Evolutionary conservation across 1,139 yeast species (phyloP).

Genomic region (Candida glucosophila): DNA sequence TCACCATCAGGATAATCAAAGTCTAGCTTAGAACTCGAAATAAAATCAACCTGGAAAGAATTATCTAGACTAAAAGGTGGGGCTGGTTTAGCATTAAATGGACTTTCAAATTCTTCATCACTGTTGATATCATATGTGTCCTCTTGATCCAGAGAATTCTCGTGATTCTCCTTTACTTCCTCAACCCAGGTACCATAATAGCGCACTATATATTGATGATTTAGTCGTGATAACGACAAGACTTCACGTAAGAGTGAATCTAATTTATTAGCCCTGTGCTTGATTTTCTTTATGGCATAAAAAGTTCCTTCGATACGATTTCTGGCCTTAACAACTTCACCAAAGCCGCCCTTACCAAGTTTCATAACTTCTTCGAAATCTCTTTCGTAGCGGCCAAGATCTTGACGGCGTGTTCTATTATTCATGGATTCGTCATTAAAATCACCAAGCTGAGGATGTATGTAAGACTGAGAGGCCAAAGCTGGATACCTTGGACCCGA

Average conservation of each 20-base stretch:
- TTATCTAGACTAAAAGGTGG: slow-evolving; percentile 26
- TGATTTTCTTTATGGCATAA: slow-evolving; percentile 88
- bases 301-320: slow-evolving; percentile 89
- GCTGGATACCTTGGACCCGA: background rate
- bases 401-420: slow-evolving; percentile 3
- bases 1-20: slow-evolving; percentile 33
- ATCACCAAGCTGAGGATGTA: no score
- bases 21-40: slow-evolving; percentile 57
- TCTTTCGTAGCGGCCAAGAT: slow-evolving; percentile 30
- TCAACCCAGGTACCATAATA: slow-evolving; percentile 98
- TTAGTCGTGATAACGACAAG: slow-evolving; percentile 79
- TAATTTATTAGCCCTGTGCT: slow-evolving; percentile 71
- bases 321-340: slow-evolving; percentile 93
- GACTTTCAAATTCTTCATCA: slow-evolving; percentile 11
- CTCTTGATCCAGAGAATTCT: slow-evolving; percentile 4
- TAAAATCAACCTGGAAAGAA: slow-evolving; percentile 50
- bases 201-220: slow-evolving; percentile 91
- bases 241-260: slow-evolving; percentile 85
- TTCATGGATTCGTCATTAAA: slow-evolving; percentile 2
- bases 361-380: slow-evolving; percentile 93
- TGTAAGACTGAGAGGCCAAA: background rate
- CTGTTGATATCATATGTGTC: slow-evolving; percentile 6
- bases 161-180: slow-evolving; percentile 29
- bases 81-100: slow-evolving; percentile 12
- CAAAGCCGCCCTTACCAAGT: slow-evolving; percentile 94